These are phyloP conservation scores for Naegleria lovaniensis DNA, from an alignment of 208 protist genomes.

Conservation along the genomic window DNA sequence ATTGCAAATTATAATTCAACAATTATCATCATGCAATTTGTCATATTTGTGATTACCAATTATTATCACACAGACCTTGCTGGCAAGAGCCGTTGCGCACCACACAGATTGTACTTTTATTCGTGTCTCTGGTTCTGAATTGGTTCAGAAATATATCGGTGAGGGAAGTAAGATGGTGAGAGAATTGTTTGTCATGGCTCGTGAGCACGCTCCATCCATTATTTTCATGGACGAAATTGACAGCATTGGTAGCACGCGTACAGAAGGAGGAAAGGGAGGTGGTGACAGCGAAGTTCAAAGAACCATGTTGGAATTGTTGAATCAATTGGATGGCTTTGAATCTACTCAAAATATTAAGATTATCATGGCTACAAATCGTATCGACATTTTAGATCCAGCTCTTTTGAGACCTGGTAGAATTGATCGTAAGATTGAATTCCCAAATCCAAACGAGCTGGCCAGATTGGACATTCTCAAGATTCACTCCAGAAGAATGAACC, in stretches of 20 bases:
- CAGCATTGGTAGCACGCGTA: conserved; percentile 89
- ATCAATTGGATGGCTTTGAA: conserved; percentile 99
- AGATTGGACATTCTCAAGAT: conserved; percentile 98
- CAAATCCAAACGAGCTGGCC: conserved; percentile 80
- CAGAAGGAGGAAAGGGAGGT: conserved; percentile 67
- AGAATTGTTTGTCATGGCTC: conserved; percentile 99
- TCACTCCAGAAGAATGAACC: conserved; percentile 99
- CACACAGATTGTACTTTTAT: conserved; percentile 98
- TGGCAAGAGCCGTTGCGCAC: conserved; percentile 96
- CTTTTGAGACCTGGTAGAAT: conserved; percentile 98
- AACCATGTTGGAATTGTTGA: conserved; percentile 99
- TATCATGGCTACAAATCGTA: conserved; percentile 97
- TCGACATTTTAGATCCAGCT: conserved; percentile 99
- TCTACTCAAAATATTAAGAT: conserved; percentile 98
- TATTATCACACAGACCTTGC: conserved; percentile 94
- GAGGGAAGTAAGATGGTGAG: conserved; percentile 98
- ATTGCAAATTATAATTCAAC: too few species aligned
- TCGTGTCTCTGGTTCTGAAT: conserved; percentile 97
- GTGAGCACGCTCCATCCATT: conserved; percentile 97
- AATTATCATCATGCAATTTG: too few species aligned
- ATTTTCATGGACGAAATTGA: conserved; percentile 99
- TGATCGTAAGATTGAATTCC: conserved; percentile 99
- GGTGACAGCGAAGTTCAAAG: conserved; percentile 96
- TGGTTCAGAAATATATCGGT: conserved; percentile 99
- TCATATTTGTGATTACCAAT: too few species aligned